Percentiles rank a stretch among this genome's conserved stretches.
phyloP scores from a whole-genome alignment of 73 alveolate species.

The Loxodes magnus region DNA sequence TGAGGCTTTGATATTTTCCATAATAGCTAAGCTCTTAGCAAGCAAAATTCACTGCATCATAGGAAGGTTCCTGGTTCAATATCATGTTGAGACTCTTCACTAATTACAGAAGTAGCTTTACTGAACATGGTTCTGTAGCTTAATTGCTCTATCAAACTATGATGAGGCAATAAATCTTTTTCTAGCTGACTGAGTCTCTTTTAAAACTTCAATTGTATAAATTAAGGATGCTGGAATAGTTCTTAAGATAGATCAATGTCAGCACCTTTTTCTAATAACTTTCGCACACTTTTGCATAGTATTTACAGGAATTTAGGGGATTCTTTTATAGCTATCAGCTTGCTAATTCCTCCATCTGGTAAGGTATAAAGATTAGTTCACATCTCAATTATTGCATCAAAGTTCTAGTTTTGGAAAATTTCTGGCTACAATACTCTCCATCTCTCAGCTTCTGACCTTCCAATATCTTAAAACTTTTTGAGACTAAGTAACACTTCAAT shows the following conservation, averaged over 20 bases:
- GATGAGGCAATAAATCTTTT: background rate
- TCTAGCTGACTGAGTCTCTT: background rate
- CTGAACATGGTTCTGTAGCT: background rate
- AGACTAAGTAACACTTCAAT: slow-evolving; percentile 41
- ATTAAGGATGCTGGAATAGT: slow-evolving; percentile 5
- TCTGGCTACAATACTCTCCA: slow-evolving; percentile 31
- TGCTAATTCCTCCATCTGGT: slow-evolving; percentile 41
- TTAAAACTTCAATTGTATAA: background rate
- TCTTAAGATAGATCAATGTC: slow-evolving; percentile 30
- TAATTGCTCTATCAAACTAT: background rate
- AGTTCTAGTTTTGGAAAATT: slow-evolving; percentile 24
- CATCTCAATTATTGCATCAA: slow-evolving; percentile 53
- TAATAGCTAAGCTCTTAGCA: no score
- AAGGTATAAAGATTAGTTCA: slow-evolving; percentile 70
- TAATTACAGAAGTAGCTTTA: background rate
- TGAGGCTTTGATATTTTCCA: no score
- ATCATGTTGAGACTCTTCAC: slow-evolving; percentile 7
- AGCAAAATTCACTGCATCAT: no score
- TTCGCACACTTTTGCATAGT: slow-evolving; percentile 63
- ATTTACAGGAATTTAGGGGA: slow-evolving; percentile 45
- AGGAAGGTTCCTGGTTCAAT: background rate
- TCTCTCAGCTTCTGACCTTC: slow-evolving; percentile 35
- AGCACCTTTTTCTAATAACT: slow-evolving; percentile 55
- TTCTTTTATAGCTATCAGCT: slow-evolving; percentile 43
- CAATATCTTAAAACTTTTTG: slow-evolving; percentile 32